A percentile compares a stretch with the other conserved stretches of the same genome.
These are phyloP conservation scores for Gynostemma pentaphyllum DNA, from an alignment of 306 rosid genomes.

Conservation along the genomic window DNA sequence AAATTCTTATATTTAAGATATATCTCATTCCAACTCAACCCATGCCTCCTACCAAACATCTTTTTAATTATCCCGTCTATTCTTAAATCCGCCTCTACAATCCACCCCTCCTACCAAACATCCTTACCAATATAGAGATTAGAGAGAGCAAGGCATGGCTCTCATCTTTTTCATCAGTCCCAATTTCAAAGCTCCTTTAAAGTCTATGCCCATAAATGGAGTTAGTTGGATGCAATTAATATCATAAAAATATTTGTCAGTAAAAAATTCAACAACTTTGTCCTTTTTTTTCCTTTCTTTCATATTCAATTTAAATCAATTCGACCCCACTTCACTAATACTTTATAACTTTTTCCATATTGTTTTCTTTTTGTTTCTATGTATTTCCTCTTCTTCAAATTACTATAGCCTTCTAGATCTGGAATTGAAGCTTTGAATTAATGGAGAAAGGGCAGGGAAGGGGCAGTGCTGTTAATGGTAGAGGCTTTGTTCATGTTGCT, in stretches of 20 bases:
- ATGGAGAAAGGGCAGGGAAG: conserved; percentile 43
- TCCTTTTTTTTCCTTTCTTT: neutral
- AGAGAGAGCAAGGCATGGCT: no score
- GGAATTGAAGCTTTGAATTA: no score
- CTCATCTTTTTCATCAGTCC: no score
- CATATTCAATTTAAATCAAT: neutral
- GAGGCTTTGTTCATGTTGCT: conserved; percentile 3
- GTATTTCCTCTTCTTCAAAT: neutral
- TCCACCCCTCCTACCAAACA: no score
- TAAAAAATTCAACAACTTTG: conserved; percentile 2
- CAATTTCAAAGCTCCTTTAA: neutral
- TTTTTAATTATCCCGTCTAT: no score
- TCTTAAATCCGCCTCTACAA: no score
- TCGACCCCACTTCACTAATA: neutral
- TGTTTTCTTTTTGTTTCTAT: neutral
- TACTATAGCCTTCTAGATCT: no score
- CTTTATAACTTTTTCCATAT: neutral
- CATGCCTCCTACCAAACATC: no score
- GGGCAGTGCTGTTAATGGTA: conserved; percentile 41
- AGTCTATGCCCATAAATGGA: neutral
- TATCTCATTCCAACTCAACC: no score
- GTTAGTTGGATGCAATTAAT: neutral
- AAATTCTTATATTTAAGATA: no score
- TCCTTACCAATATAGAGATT: no score
- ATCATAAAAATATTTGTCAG: neutral